Conservation (phyloP, 495 filamentous ascomycete species). For the Staphylotrichum longicolle region DNA sequence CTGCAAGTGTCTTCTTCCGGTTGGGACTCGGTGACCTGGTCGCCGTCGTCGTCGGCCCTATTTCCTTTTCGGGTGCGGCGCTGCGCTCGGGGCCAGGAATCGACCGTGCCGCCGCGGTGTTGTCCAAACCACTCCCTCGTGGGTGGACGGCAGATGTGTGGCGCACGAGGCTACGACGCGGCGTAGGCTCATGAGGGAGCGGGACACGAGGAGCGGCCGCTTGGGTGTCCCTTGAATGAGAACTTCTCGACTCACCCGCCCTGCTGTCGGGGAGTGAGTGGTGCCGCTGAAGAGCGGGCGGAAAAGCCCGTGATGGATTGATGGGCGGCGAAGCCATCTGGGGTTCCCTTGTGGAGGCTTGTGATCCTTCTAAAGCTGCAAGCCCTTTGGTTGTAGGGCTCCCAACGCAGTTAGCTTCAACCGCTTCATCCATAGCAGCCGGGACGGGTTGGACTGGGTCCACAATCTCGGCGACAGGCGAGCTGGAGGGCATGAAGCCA, state of each 20-base stretch:
- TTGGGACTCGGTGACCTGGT: neutral
- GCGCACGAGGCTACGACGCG: slow-evolving; percentile 6
- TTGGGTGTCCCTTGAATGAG: neutral
- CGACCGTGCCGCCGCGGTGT: neutral
- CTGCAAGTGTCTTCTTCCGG: neutral
- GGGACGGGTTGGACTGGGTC: neutral
- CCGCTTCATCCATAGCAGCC: too few species aligned
- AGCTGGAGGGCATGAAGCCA: slow-evolving; percentile 35
- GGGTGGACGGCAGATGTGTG: neutral
- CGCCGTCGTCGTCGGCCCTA: neutral
- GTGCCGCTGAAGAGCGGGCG: slow-evolving; percentile 2
- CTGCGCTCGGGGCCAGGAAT: neutral
- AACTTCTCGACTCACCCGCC: neutral
- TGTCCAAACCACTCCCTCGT: neutral
- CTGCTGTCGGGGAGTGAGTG: neutral
- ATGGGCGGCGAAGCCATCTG: neutral
- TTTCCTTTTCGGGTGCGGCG: slow-evolving; percentile 3
- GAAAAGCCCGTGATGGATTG: neutral
- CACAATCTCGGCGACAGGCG: slow-evolving; percentile 13
- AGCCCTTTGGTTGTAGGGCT: too few species aligned
- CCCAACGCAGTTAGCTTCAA: too few species aligned
- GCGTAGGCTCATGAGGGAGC: neutral
- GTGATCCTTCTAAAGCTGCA: too few species aligned
- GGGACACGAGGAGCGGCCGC: neutral
- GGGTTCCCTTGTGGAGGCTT: neutral